Evolutionary conservation across 1,284 basidiomycete genomes (phyloP).

Genomic region (Lignosus rhinocerotis): DNA sequence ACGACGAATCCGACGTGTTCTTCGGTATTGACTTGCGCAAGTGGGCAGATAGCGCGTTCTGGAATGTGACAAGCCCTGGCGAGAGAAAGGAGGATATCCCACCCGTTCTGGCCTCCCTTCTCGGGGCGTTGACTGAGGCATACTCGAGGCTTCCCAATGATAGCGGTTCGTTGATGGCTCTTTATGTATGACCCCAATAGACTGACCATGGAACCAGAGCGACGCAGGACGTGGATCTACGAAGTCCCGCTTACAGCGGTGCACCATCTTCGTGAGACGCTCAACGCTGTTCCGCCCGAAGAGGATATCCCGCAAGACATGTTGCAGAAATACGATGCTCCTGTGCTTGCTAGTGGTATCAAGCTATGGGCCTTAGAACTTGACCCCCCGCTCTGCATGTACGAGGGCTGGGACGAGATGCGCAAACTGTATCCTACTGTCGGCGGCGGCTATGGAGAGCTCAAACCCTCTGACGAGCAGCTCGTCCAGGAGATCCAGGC

Average conservation of each 20-base stretch:
- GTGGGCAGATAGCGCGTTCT: conserved; percentile 78
- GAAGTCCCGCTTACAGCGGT: conserved; percentile 81
- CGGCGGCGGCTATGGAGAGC: conserved; percentile 46
- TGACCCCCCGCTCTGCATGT: conserved; percentile 78
- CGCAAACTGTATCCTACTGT: conserved; percentile 78
- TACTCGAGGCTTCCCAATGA: conserved; percentile 69
- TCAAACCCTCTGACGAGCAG: conserved; percentile 54
- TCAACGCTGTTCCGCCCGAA: conserved; percentile 73
- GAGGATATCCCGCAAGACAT: conserved; percentile 66
- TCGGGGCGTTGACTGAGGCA: conserved; percentile 63
- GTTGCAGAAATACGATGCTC: conserved; percentile 78
- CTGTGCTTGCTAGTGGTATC: conserved; percentile 80
- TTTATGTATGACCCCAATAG: not conserved
- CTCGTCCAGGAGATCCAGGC: conserved; percentile 68
- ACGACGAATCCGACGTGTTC: conserved; percentile 80
- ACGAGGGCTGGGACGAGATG: conserved; percentile 90
- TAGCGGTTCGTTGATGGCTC: conserved; percentile 47
- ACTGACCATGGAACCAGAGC: conserved; percentile 50
- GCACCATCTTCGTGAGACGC: conserved; percentile 80
- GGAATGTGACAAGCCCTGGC: conserved; percentile 35
- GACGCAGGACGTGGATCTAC: conserved; percentile 91
- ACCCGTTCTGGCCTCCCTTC: conserved; percentile 70
- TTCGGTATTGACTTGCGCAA: conserved; percentile 88
- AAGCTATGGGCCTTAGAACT: conserved; percentile 89
- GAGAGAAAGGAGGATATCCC: conserved; percentile 70